Evolutionary conservation across 2,329 filamentous ascomycete genomes (phyloP).

Genomic region (Paramyrothecium sp.): DNA sequence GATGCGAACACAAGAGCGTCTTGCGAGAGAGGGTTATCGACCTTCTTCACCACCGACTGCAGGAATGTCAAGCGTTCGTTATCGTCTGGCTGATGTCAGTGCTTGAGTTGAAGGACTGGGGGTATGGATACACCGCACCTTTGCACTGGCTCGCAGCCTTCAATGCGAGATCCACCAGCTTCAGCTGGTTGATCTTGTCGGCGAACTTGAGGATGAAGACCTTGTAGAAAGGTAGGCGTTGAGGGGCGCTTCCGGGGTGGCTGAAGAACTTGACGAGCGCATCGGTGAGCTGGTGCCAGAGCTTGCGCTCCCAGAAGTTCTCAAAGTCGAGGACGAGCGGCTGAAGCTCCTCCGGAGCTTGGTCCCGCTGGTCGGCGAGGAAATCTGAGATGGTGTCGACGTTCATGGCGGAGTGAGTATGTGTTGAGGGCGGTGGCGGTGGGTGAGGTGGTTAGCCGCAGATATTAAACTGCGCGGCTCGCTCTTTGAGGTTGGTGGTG

Average conservation of each 20-base stretch:
- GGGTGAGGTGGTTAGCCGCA: background rate
- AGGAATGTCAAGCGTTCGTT: conserved; percentile 84
- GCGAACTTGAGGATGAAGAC: conserved; percentile 94
- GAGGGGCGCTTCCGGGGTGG: conserved; percentile 73
- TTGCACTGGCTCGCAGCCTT: conserved; percentile 82
- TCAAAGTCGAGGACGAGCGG: conserved; percentile 88
- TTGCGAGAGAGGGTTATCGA: conserved; percentile 89
- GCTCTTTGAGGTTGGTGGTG: background rate
- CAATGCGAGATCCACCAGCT: conserved; percentile 88
- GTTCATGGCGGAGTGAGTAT: conserved; percentile 58
- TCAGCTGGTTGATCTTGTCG: conserved; percentile 98
- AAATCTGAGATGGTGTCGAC: conserved; percentile 88
- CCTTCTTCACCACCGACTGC: conserved; percentile 77
- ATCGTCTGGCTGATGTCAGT: conserved; percentile 59
- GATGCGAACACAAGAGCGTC: conserved; percentile 95
- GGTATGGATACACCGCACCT: conserved; percentile 47
- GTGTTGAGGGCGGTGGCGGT: background rate
- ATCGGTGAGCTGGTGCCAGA: conserved; percentile 98
- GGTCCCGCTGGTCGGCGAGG: conserved; percentile 84
- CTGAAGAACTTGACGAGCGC: conserved; percentile 86
- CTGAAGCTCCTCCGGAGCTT: conserved; percentile 84
- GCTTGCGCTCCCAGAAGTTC: conserved; percentile 95
- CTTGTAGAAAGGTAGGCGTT: conserved; percentile 89
- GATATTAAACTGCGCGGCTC: background rate
- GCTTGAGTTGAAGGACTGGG: conserved; percentile 8